Conservation (phyloP, 331 rosid species). For the Arachis monticola region DNA sequence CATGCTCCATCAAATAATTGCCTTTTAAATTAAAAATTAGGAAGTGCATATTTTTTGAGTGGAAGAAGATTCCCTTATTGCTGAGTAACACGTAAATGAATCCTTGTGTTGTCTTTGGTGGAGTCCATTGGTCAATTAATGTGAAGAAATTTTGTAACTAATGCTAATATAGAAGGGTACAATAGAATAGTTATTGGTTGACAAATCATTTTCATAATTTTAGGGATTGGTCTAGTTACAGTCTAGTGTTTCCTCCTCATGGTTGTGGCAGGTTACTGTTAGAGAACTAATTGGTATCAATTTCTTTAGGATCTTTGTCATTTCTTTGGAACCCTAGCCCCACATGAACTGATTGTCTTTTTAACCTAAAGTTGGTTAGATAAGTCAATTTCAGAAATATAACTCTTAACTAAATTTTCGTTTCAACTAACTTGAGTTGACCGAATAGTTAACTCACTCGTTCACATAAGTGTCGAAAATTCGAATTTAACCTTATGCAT, state of each 20-base stretch:
- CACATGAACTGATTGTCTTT: not conserved
- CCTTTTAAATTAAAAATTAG: not conserved
- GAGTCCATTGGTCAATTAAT: not conserved
- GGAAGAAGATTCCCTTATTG: not conserved
- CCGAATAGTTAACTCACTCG: no score
- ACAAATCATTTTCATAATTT: slow-evolving; percentile 1
- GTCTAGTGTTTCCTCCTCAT: not conserved
- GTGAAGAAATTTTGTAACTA: not conserved
- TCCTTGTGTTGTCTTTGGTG: not conserved
- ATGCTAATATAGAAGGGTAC: not conserved
- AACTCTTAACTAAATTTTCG: no score
- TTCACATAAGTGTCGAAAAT: no score
- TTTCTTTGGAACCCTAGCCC: not conserved
- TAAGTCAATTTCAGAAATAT: no score
- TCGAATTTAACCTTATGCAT: no score
- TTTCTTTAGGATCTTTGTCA: not conserved
- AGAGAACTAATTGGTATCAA: not conserved
- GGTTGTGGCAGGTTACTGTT: not conserved
- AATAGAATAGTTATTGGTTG: not conserved
- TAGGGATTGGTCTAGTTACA: not conserved
- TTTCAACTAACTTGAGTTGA: no score
- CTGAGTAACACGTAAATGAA: not conserved
- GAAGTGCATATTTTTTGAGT: not conserved
- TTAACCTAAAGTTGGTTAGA: no score
- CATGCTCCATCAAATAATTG: not conserved